phyloP scores from a whole-genome alignment of 2,329 filamentous ascomycete species.

The Verticillium nonalfalfae region DNA sequence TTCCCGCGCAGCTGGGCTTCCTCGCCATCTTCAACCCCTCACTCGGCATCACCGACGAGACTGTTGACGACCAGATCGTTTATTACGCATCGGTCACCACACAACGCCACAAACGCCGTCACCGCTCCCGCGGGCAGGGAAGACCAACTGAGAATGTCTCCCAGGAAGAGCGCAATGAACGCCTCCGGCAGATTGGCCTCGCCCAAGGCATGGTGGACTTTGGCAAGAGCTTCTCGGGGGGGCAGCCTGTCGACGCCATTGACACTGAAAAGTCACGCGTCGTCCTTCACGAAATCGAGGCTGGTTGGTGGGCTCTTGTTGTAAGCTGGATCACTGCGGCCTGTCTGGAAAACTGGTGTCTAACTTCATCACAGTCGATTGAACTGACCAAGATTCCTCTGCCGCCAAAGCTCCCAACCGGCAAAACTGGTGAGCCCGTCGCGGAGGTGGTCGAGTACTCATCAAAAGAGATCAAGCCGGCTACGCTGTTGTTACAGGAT shows the following conservation, averaged over 20 bases:
- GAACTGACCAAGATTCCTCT: conserved; percentile 70
- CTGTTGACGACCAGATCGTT: conserved; percentile 75
- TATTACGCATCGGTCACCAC: conserved; percentile 72
- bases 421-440: conserved; percentile 30
- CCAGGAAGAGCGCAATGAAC: conserved; percentile 72
- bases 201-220: conserved; percentile 97
- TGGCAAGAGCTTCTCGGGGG: conserved; percentile 77
- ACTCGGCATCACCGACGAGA: conserved; percentile 53
- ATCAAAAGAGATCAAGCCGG: conserved; percentile 80
- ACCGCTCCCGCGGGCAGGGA: conserved; percentile 31
- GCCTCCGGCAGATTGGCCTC: conserved; percentile 85
- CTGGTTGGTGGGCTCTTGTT: conserved; percentile 91
- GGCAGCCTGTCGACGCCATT: conserved; percentile 70
- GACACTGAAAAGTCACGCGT: conserved; percentile 88
- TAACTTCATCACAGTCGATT: conserved; percentile 51
- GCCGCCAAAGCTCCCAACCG: conserved; percentile 43
- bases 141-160: conserved; percentile 37
- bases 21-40: conserved; percentile 93
- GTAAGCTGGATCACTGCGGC: conserved; percentile 40
- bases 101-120: conserved; percentile 30
- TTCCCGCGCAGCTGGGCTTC: conserved; percentile 82
- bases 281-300: conserved; percentile 79
- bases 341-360: conserved; percentile 1
- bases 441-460: conserved; percentile 68
- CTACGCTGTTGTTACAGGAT: conserved; percentile 71